Evolutionary conservation across 768 basidiomycete species (phyloP).

Genomic region (Chalciporus sphaerocephalus): DNA sequence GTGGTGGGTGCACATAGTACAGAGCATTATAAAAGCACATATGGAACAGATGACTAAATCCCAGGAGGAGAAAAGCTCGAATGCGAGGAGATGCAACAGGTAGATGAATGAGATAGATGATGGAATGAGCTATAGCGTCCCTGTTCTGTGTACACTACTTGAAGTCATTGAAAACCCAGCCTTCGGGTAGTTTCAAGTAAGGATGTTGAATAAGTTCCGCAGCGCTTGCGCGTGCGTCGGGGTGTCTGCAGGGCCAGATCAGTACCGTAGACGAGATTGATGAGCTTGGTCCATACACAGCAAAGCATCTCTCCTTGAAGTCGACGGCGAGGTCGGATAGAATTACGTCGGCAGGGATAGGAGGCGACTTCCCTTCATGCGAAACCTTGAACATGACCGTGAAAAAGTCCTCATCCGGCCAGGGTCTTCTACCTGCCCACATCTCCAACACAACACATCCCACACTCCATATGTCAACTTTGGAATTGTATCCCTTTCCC

Average conservation of each 20-base stretch:
- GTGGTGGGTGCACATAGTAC: conserved; percentile 21
- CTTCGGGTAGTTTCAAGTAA: conserved; percentile 67
- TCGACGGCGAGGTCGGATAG: conserved; percentile 75
- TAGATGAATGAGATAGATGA: conserved; percentile 27
- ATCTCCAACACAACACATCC: conserved; percentile 99
- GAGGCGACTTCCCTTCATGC: conserved; percentile 79
- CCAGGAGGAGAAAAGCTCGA: conserved; percentile 13
- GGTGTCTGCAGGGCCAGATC: conserved; percentile 49
- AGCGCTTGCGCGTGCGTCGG: conserved; percentile 77
- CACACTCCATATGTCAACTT: conserved; percentile 98
- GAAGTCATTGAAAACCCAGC: conserved; percentile 69
- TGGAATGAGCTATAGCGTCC: conserved; percentile 14
- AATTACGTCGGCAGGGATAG: conserved; percentile 78
- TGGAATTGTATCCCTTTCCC: conserved; percentile 85
- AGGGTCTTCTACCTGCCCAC: conserved; percentile 96
- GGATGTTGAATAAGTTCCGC: conserved; percentile 74
- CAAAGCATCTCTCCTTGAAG: conserved; percentile 86
- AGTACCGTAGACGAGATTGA: background rate
- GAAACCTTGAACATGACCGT: conserved; percentile 95
- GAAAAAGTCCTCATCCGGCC: conserved; percentile 85
- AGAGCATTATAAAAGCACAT: conserved; percentile 33
- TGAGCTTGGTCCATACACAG: conserved; percentile 55
- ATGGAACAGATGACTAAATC: conserved; percentile 25
- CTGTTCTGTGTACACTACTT: conserved; percentile 19
- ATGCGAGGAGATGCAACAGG: conserved; percentile 21